Conservation (phyloP, 176 grass and related monocot species). For the Phoenix roebelenii region DNA sequence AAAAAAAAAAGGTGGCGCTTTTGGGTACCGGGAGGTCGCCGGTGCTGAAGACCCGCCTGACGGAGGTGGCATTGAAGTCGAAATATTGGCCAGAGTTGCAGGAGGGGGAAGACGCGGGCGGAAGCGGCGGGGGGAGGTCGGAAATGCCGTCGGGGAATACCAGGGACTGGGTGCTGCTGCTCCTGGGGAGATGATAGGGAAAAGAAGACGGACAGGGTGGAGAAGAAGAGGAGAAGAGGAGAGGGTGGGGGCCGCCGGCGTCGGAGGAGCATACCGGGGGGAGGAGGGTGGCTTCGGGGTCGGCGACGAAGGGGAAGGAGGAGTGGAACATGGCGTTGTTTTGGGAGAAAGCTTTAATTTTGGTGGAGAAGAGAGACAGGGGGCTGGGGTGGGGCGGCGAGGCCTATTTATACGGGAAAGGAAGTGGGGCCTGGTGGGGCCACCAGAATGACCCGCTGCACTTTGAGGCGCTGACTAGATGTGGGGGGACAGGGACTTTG, state of each 20-base stretch:
- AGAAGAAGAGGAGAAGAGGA: constrained; percentile 15
- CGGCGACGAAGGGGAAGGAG: constrained; percentile 25
- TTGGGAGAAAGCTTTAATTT: not conserved
- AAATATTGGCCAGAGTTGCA: constrained; percentile 55
- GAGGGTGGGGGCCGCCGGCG: constrained; percentile 11
- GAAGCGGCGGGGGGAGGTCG: constrained; percentile 18
- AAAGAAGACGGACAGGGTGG: constrained; percentile 30
- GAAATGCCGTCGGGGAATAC: constrained; percentile 24
- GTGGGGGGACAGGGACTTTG: no score
- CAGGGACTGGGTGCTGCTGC: constrained; percentile 54
- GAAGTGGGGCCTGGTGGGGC: no score
- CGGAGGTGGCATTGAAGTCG: constrained; percentile 40
- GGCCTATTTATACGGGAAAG: no score
- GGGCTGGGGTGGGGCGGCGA: no score
- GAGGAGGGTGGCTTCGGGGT: constrained; percentile 19
- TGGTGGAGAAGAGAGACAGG: no score
- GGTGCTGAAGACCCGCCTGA: constrained; percentile 73
- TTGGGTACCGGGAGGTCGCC: constrained; percentile 69
- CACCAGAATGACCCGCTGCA: no score
- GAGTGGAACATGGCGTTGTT: constrained; percentile 48
- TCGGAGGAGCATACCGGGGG: constrained; percentile 33
- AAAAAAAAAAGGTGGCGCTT: not conserved
- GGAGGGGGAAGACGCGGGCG: constrained; percentile 39
- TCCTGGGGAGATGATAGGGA: constrained; percentile 29
- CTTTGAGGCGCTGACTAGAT: no score